Base-by-base conservation (phyloP, 768 basidiomycete genomes). In the Suillus subaureus region DNA sequence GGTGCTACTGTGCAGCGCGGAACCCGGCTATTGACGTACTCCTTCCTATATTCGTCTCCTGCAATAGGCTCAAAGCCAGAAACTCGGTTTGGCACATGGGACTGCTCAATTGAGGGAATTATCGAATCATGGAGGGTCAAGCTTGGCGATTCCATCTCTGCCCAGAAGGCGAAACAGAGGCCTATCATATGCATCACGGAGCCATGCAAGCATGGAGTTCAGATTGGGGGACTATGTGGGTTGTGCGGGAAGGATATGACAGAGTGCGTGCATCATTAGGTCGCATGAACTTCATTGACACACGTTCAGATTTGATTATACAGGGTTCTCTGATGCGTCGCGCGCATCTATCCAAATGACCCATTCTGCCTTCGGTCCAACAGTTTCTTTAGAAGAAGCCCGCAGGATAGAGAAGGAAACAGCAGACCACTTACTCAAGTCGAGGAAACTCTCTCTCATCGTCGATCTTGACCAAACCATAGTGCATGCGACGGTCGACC, bases 381-480 rank as follows among this genome's bases (percentile, higher is more conserved):
- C 92, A 33, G 96, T 98, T 49, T 96, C 96, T 1, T 81, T 94
- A 63, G 92, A 94, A 70, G 96, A 98, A 81, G 97, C 97, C 0
- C 89, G 91, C 70, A 87, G 92, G 45, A 89, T 98, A 67, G 96
- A 97, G 75, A 83, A 84, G 45, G 90, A 94, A 72, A 93, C 91
- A 2, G 90, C 94, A 1, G 81, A 89, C 1, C 89, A 89, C 69
- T 87, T 99, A 42, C 84, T 94, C 72, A 83, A 85, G 64, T 81
- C 85, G 6, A 85, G 89, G 62, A 94, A 89, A 75, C 88, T 99
- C 39, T 94, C 93, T 40, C 89, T 99, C 60, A 98, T 99, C 70
- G 97, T 99, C 71, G 97, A 99, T 81, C 86, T 99, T 40, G 97
- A 99, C 79, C 97, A 99, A 77, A 99, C 97, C 15, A 96, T 99